Evolutionary conservation across 2,329 filamentous ascomycete species (phyloP), one percentile per base, ranked within the genome.

Genomic region (Thelonectria blattea): DNA sequence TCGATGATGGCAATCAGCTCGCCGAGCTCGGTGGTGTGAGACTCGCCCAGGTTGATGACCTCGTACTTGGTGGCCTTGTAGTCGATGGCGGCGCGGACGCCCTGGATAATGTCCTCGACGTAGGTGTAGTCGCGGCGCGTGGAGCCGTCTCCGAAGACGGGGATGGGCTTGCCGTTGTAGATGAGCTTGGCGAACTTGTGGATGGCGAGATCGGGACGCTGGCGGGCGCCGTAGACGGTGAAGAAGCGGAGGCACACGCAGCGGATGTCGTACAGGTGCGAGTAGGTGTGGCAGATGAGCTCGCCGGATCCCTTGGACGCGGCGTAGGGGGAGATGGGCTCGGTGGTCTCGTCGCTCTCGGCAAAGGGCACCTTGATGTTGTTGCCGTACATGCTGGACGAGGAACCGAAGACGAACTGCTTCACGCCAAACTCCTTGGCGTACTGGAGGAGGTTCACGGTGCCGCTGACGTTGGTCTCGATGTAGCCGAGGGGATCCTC

Each of bases 231-330:
- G 42, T 71, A 71, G 11, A 68, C 68, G 30, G 65, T 70, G 51
- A 70, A 70, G 63, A 70, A 69, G n/a, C 68, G 56, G 11, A 70
- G 65, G 14, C 63, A 66, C 22, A 69, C 39, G 56, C 65, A 68
- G n/a, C 65, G 63, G 14, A 70, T 64, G 39, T 30, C 54, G 49
- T 70, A 68, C 3, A 71, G 65, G 46, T 68, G 65, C 9, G 65
- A 61, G 49, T 69, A 68, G 12, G 66, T 69, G 49, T 69, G 66
- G 43, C 65, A 68, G 47, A 68, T 52, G 12, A 69, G 56, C 20
- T 69, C 67, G n/a, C 54, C 63, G 8, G 67, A 51, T 6, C 46
- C 27, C 46, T 69, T 69, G 15, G 61, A 60, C 3, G 59, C 65
- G 24, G 66, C 65, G 37, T 69, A 68, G 1, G 68, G 68, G 30